phyloP scores from a whole-genome alignment of 2,329 filamentous ascomycete species.

The Pyrenochaeta sp. region DNA sequence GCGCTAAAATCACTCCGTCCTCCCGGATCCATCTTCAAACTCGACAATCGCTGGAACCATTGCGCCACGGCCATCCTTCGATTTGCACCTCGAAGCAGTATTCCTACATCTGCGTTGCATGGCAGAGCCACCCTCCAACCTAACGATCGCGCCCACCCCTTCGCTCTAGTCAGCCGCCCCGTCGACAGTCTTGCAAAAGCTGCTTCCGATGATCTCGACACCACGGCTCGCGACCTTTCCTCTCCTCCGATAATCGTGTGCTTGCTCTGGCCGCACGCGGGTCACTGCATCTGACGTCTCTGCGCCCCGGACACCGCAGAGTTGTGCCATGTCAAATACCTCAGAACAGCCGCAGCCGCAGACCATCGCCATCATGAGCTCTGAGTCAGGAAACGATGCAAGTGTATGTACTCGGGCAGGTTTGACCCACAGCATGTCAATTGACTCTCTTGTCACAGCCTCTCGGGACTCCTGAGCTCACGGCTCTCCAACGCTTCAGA shows the following conservation, averaged over 20 bases:
- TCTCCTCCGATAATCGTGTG: constrained; percentile 33
- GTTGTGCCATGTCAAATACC: constrained; percentile 27
- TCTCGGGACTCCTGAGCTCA: constrained; percentile 24
- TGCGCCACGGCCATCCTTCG: constrained; percentile 25
- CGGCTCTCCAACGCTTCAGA: constrained; percentile 35
- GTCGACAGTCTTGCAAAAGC: constrained; percentile 22
- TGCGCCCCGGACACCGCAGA: constrained; percentile 12
- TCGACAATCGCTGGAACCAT: constrained; percentile 24
- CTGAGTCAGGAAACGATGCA: constrained; percentile 24
- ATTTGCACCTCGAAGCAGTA: constrained; percentile 10
- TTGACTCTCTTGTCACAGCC: constrained; percentile 26
- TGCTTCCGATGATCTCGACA: constrained; percentile 44
- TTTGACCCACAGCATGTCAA: constrained; percentile 1
- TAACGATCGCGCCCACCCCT: constrained; percentile 21
- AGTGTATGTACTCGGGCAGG: constrained; percentile 31
- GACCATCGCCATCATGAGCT: constrained; percentile 26
- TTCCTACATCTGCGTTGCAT: constrained; percentile 36
- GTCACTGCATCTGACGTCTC: background rate
- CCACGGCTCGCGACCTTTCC: constrained; percentile 24
- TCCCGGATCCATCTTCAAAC: constrained; percentile 26
- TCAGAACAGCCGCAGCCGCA: constrained; percentile 28
- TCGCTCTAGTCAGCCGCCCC: constrained; percentile 16
- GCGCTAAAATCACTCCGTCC: constrained; percentile 28
- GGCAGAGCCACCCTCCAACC: constrained; percentile 31
- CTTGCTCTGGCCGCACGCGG: constrained; percentile 18